These are phyloP conservation scores for Penicillium longicatenatum DNA, from an alignment of 495 filamentous ascomycete genomes.

Conservation along the genomic window DNA sequence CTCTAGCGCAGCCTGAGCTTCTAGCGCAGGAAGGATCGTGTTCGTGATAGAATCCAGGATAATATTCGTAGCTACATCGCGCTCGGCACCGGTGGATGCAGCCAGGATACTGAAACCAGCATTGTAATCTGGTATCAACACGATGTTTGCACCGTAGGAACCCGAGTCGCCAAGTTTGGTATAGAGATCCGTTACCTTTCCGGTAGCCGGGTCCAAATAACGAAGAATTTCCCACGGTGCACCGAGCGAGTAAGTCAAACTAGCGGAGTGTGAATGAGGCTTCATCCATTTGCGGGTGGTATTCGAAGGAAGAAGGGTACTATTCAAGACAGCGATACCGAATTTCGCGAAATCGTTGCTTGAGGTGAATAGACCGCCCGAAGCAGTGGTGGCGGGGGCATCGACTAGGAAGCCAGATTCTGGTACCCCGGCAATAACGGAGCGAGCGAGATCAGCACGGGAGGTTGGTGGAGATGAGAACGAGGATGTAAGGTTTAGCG, in stretches of 20 bases:
- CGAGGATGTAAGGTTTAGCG: constrained; percentile 44
- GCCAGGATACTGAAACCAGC: constrained; percentile 41
- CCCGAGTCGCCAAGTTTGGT: constrained; percentile 49
- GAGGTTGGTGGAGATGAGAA: constrained; percentile 41
- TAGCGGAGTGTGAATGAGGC: constrained; percentile 50
- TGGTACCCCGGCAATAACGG: constrained; percentile 23
- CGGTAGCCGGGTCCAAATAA: constrained; percentile 28
- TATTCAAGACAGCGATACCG: constrained; percentile 50
- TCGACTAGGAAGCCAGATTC: constrained; percentile 35
- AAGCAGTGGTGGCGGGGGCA: constrained; percentile 23
- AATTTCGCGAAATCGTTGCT: constrained; percentile 31
- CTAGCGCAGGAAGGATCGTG: constrained; percentile 34
- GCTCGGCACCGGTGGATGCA: constrained; percentile 22
- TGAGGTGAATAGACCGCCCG: constrained; percentile 40
- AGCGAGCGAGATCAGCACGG: constrained; percentile 11
- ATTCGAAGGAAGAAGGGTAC: constrained; percentile 41
- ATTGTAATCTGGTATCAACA: constrained; percentile 43
- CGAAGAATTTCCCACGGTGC: constrained; percentile 47
- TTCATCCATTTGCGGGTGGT: constrained; percentile 48
- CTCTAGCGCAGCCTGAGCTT: constrained; percentile 33
- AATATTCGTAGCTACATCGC: constrained; percentile 1
- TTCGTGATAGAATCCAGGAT: constrained; percentile 29
- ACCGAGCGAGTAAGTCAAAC: constrained; percentile 48
- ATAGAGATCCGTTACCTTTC: constrained; percentile 41
- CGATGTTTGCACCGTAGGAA: constrained; percentile 31